These are phyloP conservation scores for Trichothecium roseum DNA, from an alignment of 2,329 filamentous ascomycete genomes.

Conservation along the genomic window DNA sequence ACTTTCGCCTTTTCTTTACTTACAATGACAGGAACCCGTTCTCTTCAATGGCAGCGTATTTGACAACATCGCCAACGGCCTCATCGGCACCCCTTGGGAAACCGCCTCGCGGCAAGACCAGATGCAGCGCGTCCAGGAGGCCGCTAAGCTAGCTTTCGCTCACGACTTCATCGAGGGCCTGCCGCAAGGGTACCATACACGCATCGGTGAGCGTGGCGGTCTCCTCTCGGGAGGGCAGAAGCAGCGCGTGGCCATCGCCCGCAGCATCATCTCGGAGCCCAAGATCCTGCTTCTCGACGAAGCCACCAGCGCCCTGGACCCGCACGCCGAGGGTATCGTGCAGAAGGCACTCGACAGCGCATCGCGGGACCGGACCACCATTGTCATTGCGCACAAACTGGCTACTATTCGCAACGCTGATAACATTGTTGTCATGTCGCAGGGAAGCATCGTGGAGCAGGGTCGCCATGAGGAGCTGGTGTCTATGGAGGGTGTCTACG, in stretches of 20 bases:
- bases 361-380: conserved; percentile 44
- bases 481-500: conserved; percentile 7
- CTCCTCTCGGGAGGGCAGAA: conserved; percentile 50
- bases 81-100: conserved; percentile 30
- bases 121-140: conserved; percentile 29
- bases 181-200: conserved; percentile 38
- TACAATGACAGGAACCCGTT: conserved; percentile 24
- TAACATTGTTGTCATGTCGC: conserved; percentile 47
- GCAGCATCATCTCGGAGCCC: conserved; percentile 21
- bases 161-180: conserved; percentile 38
- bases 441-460: conserved; percentile 44
- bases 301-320: conserved; percentile 42
- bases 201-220: conserved; percentile 52
- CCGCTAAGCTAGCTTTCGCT: conserved; percentile 37
- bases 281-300: conserved; percentile 51
- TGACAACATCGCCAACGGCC: conserved; percentile 41
- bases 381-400: conserved; percentile 48
- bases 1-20: neutral
- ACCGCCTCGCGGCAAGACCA: conserved; percentile 28
- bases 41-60: conserved; percentile 38
- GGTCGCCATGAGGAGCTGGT: conserved; percentile 15
- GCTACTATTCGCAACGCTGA: conserved; percentile 46
- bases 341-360: conserved; percentile 40
- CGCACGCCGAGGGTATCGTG: conserved; percentile 30
- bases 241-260: conserved; percentile 41